phyloP scores from a whole-genome alignment of 2,329 filamentous ascomycete species.

The Alternaria sp. region DNA sequence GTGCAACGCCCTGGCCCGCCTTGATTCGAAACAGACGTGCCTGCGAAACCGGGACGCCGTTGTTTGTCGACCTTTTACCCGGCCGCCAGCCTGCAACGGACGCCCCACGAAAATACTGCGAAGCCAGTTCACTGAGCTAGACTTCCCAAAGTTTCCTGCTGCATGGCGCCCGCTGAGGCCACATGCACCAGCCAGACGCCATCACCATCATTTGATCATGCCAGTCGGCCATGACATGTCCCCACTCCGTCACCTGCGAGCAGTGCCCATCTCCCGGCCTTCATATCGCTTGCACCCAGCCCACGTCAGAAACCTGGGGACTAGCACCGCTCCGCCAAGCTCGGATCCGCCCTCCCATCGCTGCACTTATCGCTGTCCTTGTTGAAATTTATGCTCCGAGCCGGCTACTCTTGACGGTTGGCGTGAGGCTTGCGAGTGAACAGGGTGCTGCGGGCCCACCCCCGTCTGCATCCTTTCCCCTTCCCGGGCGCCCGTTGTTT shows the following conservation, averaged over 20 bases:
- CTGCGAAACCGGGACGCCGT: slow-evolving; percentile 39
- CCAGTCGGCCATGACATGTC: slow-evolving; percentile 13
- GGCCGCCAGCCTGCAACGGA: slow-evolving; percentile 31
- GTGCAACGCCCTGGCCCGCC: slow-evolving; percentile 36
- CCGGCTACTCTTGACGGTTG: slow-evolving; percentile 33
- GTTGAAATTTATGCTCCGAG: slow-evolving; percentile 37
- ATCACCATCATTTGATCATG: slow-evolving; percentile 25
- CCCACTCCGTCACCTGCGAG: slow-evolving; percentile 21
- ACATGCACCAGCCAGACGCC: slow-evolving; percentile 30
- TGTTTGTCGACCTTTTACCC: slow-evolving; percentile 46
- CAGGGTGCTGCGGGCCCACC: slow-evolving; percentile 34
- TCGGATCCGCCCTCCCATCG: slow-evolving; percentile 34
- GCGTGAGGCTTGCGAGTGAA: slow-evolving; percentile 43
- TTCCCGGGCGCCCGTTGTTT: slow-evolving; percentile 39
- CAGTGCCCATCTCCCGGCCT: slow-evolving; percentile 20
- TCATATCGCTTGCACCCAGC: slow-evolving; percentile 26
- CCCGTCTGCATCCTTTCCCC: slow-evolving; percentile 37
- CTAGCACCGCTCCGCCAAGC: slow-evolving; percentile 33
- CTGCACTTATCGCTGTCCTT: slow-evolving; percentile 30
- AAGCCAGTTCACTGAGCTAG: slow-evolving; percentile 16
- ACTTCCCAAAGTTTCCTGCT: slow-evolving; percentile 22
- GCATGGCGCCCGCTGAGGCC: slow-evolving; percentile 31
- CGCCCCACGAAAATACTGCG: slow-evolving; percentile 39
- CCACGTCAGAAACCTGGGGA: slow-evolving; percentile 26
- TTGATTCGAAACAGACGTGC: slow-evolving; percentile 41